Conservation (phyloP, 306 rosid genomes). For the Dalbergia cultrata region DNA sequence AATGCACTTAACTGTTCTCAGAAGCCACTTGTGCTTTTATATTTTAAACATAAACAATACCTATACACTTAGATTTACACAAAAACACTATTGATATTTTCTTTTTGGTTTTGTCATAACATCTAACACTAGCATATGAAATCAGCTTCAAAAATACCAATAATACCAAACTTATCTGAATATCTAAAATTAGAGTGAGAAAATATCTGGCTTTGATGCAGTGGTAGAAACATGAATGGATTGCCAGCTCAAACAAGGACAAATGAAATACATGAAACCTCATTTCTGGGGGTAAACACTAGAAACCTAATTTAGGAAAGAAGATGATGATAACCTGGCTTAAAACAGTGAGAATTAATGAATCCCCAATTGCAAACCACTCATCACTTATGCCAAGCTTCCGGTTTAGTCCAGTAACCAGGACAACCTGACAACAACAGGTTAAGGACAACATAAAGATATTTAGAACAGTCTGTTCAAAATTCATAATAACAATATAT, state of each 20-base stretch:
- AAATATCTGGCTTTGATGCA: constrained; percentile 7
- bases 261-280: constrained; percentile 21
- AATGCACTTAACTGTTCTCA: not conserved
- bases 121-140: constrained; percentile 17
- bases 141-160: constrained; percentile 24
- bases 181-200: constrained; percentile 1
- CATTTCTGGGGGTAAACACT: constrained; percentile 22
- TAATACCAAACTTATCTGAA: not conserved
- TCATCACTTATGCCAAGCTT: constrained; percentile 86
- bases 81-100: not conserved
- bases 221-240: constrained; percentile 19
- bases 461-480: constrained; percentile 26
- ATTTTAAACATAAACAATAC: not conserved
- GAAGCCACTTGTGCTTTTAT: constrained; percentile 21
- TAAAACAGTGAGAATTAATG: constrained; percentile 91
- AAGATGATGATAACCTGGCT: constrained; percentile 70
- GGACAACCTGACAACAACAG: constrained; percentile 67
- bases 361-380: constrained; percentile 99
- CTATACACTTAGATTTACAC: not conserved
- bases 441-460: constrained; percentile 10
- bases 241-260: constrained; percentile 24
- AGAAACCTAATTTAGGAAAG: constrained; percentile 36
- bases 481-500: constrained; percentile 21
- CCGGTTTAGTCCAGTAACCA: constrained; percentile 89
- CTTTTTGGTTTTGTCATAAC: not conserved